These are phyloP conservation scores for Phlegmacium glaucopus DNA, from an alignment of 768 basidiomycete genomes.

Conservation along the genomic window DNA sequence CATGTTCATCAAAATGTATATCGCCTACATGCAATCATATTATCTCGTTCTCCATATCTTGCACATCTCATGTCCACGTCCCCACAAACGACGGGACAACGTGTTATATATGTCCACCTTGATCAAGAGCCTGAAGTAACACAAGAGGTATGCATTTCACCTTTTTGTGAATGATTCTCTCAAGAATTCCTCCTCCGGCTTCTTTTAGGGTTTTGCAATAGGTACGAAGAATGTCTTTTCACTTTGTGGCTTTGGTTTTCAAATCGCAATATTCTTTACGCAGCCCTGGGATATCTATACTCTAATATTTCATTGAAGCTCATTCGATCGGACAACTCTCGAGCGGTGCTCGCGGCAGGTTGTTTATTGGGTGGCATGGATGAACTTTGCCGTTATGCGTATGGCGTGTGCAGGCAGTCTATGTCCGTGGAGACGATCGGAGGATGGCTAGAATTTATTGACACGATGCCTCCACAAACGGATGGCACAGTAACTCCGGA, in stretches of 20 bases:
- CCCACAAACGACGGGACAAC: conserved; percentile 60
- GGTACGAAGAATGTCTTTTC: conserved; percentile 34
- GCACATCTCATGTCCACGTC: conserved; percentile 86
- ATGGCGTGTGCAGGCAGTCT: conserved; percentile 71
- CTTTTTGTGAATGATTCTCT: conserved; percentile 9
- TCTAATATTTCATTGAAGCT: conserved; percentile 66
- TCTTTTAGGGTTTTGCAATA: conserved; percentile 66
- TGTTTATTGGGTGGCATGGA: conserved; percentile 87
- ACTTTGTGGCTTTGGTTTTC: neutral
- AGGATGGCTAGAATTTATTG: conserved; percentile 77
- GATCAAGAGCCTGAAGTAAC: conserved; percentile 81
- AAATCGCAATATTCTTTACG: conserved; percentile 13
- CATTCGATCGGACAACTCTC: conserved; percentile 75
- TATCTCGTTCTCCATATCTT: conserved; percentile 85
- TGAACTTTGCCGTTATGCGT: conserved; percentile 76
- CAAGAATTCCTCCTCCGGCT: conserved; percentile 5
- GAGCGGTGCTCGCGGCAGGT: conserved; percentile 81
- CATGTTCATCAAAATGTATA: conserved; percentile 75
- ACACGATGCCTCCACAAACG: conserved; percentile 44
- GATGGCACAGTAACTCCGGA: conserved; percentile 54
- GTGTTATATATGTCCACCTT: conserved; percentile 70
- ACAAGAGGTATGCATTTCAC: conserved; percentile 60
- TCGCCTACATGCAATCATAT: conserved; percentile 78
- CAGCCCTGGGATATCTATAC: conserved; percentile 80
- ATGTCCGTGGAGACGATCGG: conserved; percentile 73